These are phyloP conservation scores for Solanum tacnaense DNA, from an alignment of 257 asterid species.

Conservation along the genomic window DNA sequence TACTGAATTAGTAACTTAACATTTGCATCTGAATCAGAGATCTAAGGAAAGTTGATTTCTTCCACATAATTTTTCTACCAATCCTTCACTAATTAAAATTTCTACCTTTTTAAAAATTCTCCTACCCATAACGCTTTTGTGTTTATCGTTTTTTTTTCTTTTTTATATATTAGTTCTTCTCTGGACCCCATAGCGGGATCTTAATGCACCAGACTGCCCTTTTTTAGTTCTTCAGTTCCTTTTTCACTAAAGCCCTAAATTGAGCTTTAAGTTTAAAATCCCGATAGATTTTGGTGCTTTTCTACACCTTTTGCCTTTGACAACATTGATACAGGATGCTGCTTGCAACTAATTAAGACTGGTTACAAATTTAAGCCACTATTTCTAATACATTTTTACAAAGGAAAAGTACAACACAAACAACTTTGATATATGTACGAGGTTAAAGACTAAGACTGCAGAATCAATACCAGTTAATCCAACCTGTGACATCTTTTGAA, in stretches of 20 bases:
- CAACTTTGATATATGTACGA: neutral
- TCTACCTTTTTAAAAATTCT: neutral
- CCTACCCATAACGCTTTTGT: neutral
- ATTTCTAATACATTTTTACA: neutral
- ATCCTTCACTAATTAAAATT: neutral
- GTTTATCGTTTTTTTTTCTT: neutral
- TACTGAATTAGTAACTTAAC: neutral
- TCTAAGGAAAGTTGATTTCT: neutral
- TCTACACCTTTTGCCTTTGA: neutral
- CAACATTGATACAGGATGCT: neutral
- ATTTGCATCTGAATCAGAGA: neutral
- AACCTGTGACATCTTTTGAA: slow-evolving; percentile 98
- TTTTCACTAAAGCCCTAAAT: neutral
- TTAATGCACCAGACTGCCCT: neutral
- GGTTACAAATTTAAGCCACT: neutral
- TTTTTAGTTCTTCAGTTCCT: neutral
- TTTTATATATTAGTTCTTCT: neutral
- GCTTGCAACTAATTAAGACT: neutral
- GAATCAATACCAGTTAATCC: slow-evolving; percentile 49
- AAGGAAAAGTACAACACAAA: neutral
- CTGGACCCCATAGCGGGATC: neutral
- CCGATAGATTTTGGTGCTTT: neutral
- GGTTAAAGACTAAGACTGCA: slow-evolving; percentile 20
- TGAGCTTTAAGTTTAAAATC: neutral
- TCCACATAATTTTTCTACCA: neutral